Evolutionary conservation across 1,284 basidiomycete species (phyloP).

Genomic region (Trichosporon sp.): DNA sequence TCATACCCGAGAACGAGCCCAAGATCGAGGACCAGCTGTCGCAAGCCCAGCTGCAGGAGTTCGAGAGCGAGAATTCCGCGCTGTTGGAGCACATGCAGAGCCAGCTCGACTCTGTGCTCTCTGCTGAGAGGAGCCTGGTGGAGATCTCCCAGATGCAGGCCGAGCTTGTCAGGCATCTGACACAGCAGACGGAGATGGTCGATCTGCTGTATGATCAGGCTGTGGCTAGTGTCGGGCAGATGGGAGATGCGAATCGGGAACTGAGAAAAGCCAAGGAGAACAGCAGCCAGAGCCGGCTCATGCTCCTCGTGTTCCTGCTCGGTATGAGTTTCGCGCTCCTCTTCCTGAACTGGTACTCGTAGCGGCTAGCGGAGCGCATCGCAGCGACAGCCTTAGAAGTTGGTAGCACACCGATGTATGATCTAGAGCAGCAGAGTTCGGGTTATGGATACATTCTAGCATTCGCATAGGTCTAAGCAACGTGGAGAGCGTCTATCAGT

Average conservation of each 20-base stretch:
- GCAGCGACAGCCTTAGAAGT: no score
- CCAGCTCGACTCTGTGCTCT: conserved; percentile 59
- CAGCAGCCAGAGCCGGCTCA: conserved; percentile 59
- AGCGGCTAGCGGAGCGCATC: not conserved
- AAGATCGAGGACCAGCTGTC: conserved; percentile 51
- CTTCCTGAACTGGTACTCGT: conserved; percentile 61
- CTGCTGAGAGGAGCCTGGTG: conserved; percentile 60
- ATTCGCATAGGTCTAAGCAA: not conserved
- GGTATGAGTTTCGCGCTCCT: conserved; percentile 60
- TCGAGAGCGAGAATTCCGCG: conserved; percentile 61
- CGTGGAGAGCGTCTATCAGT: not conserved
- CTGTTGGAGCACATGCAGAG: conserved; percentile 60
- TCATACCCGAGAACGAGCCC: conserved; percentile 40
- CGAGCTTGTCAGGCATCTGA: conserved; percentile 61
- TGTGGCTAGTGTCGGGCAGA: conserved; percentile 59
- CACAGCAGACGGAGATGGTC: conserved; percentile 61
- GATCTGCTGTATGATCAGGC: conserved; percentile 62
- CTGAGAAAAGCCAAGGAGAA: conserved; percentile 61
- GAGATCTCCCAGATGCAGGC: conserved; percentile 63
- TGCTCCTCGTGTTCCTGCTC: conserved; percentile 61
- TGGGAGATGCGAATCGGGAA: conserved; percentile 61
- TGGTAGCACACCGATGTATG: not conserved
- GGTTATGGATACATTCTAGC: conserved; percentile 12
- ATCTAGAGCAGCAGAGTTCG: not conserved
- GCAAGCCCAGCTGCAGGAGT: conserved; percentile 60